Evolutionary conservation across 208 protist species (phyloP), one percentile per base, ranked within the genome.

Genomic region (Trypanosoma cruzi): DNA sequence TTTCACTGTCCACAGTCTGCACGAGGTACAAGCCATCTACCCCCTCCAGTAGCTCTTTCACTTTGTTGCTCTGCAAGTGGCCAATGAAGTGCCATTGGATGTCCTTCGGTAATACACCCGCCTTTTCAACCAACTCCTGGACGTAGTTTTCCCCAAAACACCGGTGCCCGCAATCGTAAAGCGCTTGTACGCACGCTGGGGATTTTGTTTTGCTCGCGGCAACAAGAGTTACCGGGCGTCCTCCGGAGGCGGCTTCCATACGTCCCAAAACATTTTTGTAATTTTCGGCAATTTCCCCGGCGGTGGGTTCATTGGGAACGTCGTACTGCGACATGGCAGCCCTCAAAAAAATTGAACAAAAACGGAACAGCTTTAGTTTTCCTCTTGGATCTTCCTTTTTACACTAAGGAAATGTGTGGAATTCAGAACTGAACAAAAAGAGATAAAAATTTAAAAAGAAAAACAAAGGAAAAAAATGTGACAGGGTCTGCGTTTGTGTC

Each of bases 51-150:
- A 99, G 73, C 54, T 90, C 63, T 71, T 93, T 97, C 53, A 93
- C 81, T 72, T 99, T 99, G 80, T 99, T 99, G 70, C 87, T 98
- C 82, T 99, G 98, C 40, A 99, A 71, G 63, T 98, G 95, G 10
- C 98, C 98, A 75, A 99, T 98, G 64, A 99, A 99, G 72, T 98
- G 98, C 97, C 97, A 99, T 31, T 81, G 53, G 37, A 99, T 97
- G 69, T 99, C 97, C 26, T 82, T 42, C 0, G 94, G 90, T 50
- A 96, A 68, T 59, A 77, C 53, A 29, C 53, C 46, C 1, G 88
- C 80, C 87, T 99, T 99, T 64, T 95, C 86, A 0, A 82, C 67
- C 14, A 99, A 49, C 77, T 99, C 97, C 77, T 99, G 93, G 40
- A 99, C 95, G 70, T 99, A 99, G 77, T 99, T 99, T 71, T 99